phyloP scores from a whole-genome alignment of 345 rosid species.

The Ricinus communis region DNA sequence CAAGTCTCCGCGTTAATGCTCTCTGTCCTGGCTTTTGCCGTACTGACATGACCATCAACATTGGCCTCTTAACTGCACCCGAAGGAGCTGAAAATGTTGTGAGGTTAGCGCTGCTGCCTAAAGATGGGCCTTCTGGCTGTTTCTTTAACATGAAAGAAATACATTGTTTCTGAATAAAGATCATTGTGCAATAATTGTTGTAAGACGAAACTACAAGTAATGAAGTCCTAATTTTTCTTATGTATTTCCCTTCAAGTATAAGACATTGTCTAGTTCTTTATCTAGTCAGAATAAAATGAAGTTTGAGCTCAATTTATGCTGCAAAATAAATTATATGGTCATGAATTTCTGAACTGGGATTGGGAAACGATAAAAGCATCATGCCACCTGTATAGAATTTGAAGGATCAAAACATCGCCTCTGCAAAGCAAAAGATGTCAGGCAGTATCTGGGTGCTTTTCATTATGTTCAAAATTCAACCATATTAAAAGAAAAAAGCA shows the following conservation, averaged over 20 bases:
- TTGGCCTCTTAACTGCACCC: conserved; percentile 21
- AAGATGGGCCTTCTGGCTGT: conserved; percentile 34
- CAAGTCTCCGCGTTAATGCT: conserved; percentile 26
- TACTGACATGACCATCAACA: conserved; percentile 33
- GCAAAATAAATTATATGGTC: too few relatives aligned
- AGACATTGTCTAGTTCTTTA: background rate
- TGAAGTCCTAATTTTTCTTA: background rate
- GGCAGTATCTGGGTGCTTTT: too few relatives aligned
- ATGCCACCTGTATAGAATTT: too few relatives aligned
- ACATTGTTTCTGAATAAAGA: conserved; percentile 8
- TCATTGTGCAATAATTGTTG: too few relatives aligned
- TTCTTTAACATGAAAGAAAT: conserved; percentile 24
- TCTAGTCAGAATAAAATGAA: background rate
- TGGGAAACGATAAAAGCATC: too few relatives aligned
- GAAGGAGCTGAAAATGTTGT: conserved; percentile 39
- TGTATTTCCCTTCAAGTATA: background rate
- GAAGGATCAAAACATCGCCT: too few relatives aligned
- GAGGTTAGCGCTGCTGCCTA: conserved; percentile 34
- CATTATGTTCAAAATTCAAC: too few relatives aligned
- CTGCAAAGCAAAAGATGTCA: too few relatives aligned
- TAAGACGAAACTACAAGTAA: too few relatives aligned
- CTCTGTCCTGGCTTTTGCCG: conserved; percentile 39
- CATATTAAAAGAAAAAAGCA: too few relatives aligned
- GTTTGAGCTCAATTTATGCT: background rate
- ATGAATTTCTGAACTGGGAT: too few relatives aligned